These are phyloP conservation scores for Jaltomata sinuosa DNA, from an alignment of 257 asterid genomes.

Conservation along the genomic window DNA sequence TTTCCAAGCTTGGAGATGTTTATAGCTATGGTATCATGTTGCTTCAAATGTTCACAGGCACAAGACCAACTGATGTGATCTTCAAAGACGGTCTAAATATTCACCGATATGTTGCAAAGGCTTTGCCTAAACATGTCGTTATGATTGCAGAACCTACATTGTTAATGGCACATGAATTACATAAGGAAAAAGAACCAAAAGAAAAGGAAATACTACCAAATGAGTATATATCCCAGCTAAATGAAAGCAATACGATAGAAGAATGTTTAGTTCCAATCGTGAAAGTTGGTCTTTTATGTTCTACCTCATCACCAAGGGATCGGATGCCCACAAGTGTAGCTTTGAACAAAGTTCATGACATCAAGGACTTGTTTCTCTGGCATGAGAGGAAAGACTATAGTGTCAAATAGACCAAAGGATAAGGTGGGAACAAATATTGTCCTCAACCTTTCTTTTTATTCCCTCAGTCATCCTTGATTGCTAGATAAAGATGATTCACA, in stretches of 20 bases:
- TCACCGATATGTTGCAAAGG: conserved; percentile 20
- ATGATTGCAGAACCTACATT: conserved; percentile 11
- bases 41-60: conserved; percentile 36
- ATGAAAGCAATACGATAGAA: not conserved
- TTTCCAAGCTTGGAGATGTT: conserved; percentile 29
- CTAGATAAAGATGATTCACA: not conserved
- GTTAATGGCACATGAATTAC: not conserved
- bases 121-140: conserved; percentile 9
- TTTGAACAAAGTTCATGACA: not conserved
- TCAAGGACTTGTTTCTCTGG: not conserved
- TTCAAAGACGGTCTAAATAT: conserved; percentile 25
- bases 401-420: not conserved
- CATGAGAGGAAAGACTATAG: not conserved
- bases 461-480: not conserved
- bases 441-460: not conserved
- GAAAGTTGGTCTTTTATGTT: conserved; percentile 14
- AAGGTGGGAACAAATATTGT: not conserved
- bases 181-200: not conserved
- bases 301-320: not conserved
- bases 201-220: not conserved
- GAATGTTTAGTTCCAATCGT: not conserved
- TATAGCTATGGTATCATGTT: conserved; percentile 40
- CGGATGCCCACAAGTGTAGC: not conserved
- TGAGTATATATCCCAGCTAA: not conserved
- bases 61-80: conserved; percentile 24